Conservation (phyloP, 352 stramenopile species). For the Stephanocyclus meneghinianus region DNA sequence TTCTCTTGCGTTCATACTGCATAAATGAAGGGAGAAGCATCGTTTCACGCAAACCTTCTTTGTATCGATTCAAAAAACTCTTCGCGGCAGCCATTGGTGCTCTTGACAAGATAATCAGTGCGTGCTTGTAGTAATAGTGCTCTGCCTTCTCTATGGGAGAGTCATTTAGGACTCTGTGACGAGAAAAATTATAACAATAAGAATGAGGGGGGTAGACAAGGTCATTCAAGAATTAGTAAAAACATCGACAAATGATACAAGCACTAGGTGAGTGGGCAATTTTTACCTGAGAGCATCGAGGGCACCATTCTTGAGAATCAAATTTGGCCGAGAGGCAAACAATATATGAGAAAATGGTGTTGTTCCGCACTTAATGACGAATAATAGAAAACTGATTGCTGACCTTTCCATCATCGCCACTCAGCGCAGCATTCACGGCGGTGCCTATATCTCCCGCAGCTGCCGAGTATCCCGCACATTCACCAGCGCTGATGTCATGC, state of each 20-base stretch:
- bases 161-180: conserved; percentile 67
- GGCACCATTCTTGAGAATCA: conserved; percentile 52
- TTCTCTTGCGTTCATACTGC: conserved; percentile 71
- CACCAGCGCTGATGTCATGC: conserved; percentile 70
- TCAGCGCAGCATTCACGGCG: conserved; percentile 73
- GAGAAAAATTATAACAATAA: neutral
- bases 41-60: conserved; percentile 69
- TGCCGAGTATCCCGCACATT: conserved; percentile 69
- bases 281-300: conserved; percentile 57
- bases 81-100: conserved; percentile 69
- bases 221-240: neutral
- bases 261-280: neutral
- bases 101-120: conserved; percentile 63
- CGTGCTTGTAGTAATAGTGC: conserved; percentile 81
- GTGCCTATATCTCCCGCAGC: conserved; percentile 73
- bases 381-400: conserved; percentile 12
- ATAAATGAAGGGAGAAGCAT: conserved; percentile 79
- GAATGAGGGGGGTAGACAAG: neutral
- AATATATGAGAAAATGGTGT: conserved; percentile 11
- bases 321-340: conserved; percentile 8
- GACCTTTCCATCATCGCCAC: conserved; percentile 56
- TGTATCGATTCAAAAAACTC: conserved; percentile 75
- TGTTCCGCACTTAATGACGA: conserved; percentile 9
- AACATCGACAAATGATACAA: neutral
- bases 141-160: conserved; percentile 77